phyloP scores from a whole-genome alignment of 164 flowering plant genomes.

The Dillenia turbinata region DNA sequence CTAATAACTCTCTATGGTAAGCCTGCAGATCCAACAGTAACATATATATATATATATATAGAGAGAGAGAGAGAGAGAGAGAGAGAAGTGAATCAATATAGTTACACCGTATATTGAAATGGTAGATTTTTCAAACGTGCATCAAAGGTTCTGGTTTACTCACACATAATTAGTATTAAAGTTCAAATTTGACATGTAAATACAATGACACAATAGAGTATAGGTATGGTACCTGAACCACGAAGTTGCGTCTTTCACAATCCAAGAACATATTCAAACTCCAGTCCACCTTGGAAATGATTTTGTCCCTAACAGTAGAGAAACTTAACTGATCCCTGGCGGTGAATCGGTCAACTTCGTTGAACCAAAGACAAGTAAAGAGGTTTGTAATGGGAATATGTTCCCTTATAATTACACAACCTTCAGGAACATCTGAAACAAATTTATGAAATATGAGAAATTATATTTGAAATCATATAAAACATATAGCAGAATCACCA shows the following conservation, averaged over 20 bases:
- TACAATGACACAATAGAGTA: no score
- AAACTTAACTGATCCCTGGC: conserved; percentile 94
- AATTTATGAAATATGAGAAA: conserved; percentile 1
- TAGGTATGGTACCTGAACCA: conserved; percentile 57
- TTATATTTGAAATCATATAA: neutral
- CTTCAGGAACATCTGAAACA: conserved; percentile 93
- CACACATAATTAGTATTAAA: no score
- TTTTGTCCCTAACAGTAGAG: conserved; percentile 80
- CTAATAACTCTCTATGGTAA: conserved; percentile 76
- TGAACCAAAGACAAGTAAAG: conserved; percentile 93
- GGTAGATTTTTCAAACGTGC: no score
- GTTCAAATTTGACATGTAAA: no score
- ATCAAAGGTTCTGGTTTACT: no score
- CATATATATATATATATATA: no score
- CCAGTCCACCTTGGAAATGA: conserved; percentile 66
- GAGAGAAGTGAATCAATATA: no score
- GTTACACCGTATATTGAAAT: no score
- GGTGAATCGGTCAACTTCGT: conserved; percentile 97
- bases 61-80: no score
- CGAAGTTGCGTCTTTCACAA: conserved; percentile 93
- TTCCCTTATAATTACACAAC: conserved; percentile 82
- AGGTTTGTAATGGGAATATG: conserved; percentile 89
- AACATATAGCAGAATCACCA: neutral
- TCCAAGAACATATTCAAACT: conserved; percentile 77
- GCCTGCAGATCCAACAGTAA: conserved; percentile 34